Percentiles rank a stretch among this genome's conserved stretches.
Conservation (phyloP, 371 early-diverging fungal species). For the Zychaea mexicana region DNA sequence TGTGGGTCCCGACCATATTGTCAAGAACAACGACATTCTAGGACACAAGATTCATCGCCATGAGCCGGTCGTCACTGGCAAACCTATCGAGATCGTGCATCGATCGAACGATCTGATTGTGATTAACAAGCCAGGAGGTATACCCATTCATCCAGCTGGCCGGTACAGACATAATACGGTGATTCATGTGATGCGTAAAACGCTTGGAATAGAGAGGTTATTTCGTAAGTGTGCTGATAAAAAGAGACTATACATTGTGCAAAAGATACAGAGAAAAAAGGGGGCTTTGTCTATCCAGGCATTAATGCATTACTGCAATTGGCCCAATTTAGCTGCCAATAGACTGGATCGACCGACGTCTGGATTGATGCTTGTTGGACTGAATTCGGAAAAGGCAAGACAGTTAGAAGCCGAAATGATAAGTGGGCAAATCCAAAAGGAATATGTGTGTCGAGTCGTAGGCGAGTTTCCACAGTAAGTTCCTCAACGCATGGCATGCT, state of each 20-base stretch:
- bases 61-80: conserved; percentile 88
- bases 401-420: conserved; percentile 67
- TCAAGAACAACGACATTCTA: conserved; percentile 77
- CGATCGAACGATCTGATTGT: conserved; percentile 71
- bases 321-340: conserved; percentile 64
- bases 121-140: conserved; percentile 88
- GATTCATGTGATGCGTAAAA: conserved; percentile 72
- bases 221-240: conserved; percentile 64
- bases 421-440: conserved; percentile 73
- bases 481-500: no score
- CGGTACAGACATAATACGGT: conserved; percentile 85
- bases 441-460: conserved; percentile 84
- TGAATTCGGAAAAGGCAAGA: conserved; percentile 62
- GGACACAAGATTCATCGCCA: conserved; percentile 89
- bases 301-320: background rate
- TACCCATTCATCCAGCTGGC: conserved; percentile 89
- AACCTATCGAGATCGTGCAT: conserved; percentile 63
- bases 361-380: conserved; percentile 84
- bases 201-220: conserved; percentile 62
- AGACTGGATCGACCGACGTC: conserved; percentile 93
- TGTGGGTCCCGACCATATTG: conserved; percentile 50
- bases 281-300: no score
- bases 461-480: conserved; percentile 86
- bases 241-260: no score
- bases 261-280: no score